These are phyloP conservation scores for Ogataea paraovalis DNA, from an alignment of 805 yeast genomes.

Conservation along the genomic window DNA sequence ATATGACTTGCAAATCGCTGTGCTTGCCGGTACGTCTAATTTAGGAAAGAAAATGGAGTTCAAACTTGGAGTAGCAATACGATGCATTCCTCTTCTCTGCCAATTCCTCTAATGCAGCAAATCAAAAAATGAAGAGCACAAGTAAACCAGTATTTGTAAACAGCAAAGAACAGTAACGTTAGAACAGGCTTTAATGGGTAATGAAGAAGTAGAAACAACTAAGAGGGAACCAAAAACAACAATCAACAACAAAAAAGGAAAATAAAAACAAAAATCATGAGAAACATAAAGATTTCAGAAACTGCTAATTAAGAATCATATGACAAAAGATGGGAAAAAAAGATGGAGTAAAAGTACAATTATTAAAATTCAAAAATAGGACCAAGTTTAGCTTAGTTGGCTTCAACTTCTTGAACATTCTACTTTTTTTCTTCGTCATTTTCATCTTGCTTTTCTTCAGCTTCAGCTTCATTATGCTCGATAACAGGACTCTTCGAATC, in stretches of 20 bases:
- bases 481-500: constrained; percentile 28
- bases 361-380: no score
- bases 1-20: no score
- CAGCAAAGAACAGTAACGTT: background rate
- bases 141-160: background rate
- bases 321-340: background rate
- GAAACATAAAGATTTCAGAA: background rate
- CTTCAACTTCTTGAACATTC: background rate
- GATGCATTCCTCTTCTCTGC: no score
- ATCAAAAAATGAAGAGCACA: no score
- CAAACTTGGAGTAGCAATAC: no score
- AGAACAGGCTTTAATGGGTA: no score
- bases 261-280: background rate
- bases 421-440: constrained; percentile 3
- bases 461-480: background rate
- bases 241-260: background rate
- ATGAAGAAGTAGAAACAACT: background rate
- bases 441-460: constrained; percentile 6
- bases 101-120: no score
- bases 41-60: no score
- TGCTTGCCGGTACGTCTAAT: no score
- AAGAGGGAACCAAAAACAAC: background rate
- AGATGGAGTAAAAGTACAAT: background rate
- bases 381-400: no score
- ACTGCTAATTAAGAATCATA: background rate